A percentile compares a stretch with the other conserved stretches of the same genome.
Conservation (phyloP, 495 filamentous ascomycete genomes). For the Penicillium mononematosum region DNA sequence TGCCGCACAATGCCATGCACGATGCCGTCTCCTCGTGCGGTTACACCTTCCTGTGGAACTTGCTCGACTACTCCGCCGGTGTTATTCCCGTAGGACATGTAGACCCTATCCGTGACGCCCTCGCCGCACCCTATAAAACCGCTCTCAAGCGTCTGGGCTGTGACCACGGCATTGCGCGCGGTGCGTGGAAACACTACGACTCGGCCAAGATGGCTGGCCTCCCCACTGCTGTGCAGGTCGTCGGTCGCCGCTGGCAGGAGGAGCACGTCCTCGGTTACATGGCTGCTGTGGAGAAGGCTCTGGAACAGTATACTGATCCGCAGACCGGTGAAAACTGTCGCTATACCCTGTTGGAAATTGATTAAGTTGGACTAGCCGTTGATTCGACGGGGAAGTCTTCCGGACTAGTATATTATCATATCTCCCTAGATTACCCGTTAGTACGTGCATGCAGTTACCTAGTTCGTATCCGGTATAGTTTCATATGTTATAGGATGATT, state of each 20-base stretch:
- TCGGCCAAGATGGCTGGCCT: slow-evolving; percentile 79
- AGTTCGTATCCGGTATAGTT: slow-evolving; percentile 2
- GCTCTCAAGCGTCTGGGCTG: slow-evolving; percentile 35
- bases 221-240: slow-evolving; percentile 83
- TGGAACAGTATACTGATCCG: slow-evolving; percentile 53
- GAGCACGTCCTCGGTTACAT: slow-evolving; percentile 90
- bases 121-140: slow-evolving; percentile 57
- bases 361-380: slow-evolving; percentile 24
- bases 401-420: not conserved
- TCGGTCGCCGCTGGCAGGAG: slow-evolving; percentile 81
- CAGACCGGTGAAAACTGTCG: slow-evolving; percentile 47
- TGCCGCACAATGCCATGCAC: slow-evolving; percentile 84
- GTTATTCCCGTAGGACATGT: slow-evolving; percentile 87
- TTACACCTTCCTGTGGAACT: slow-evolving; percentile 94
- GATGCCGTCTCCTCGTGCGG: slow-evolving; percentile 85
- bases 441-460: not conserved
- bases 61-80: slow-evolving; percentile 86
- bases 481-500: not conserved
- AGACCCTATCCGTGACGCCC: slow-evolving; percentile 62
- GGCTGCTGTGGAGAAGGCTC: slow-evolving; percentile 69
- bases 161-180: slow-evolving; percentile 75
- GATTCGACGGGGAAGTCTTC: not conserved
- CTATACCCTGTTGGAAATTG: slow-evolving; percentile 65
- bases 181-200: slow-evolving; percentile 88
- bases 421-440: not conserved